Base-by-base conservation (phyloP, 2,329 filamentous ascomycete genomes). In the Arthrobotrys sinensis region DNA sequence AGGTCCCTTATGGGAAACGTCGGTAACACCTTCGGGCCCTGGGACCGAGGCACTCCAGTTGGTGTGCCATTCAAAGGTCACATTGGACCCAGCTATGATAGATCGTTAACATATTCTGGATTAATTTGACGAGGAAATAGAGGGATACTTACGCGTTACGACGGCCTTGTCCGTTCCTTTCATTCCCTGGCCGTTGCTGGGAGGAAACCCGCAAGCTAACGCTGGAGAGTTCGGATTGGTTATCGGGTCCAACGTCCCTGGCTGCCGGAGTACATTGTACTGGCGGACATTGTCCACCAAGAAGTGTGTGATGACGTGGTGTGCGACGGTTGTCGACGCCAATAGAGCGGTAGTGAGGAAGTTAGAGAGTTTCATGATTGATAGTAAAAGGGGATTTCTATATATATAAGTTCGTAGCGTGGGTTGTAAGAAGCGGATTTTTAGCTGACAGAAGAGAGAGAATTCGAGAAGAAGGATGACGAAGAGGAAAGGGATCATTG, bases 31-130 rank as follows among this genome's bases (percentile, higher is more conserved):
- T 8, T 73, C 67, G 12, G 75, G 75, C 19, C 67, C 63, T 4
- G 64, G 38, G 21, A 69, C 45, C 7, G 57, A 57, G 16, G 5
- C 60, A 28, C 46, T 55, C 73, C 73, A 77, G n/a, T 77, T 71
- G 19, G 43, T 65, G 50, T 71, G 69, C 75, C 75, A 79, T 46
- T 73, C 69, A n/a, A 79, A 79, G 10, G 67, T 79, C 7, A 79
- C 12, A 0, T 57, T 79, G 12, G 67, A 73, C 1, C 69, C 64
- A 19, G 75, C 75, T 79, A 16, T 46, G n/a, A 32, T 16, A 19
- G 16, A 32, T 52, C 43, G 36, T 70, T 43, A 76, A 55, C 24
- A 24, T 34, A 6, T 19, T n/a, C 21, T 53, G 12, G 48, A 6
- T 32, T n/a, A 1, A 32, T 36, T 45, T 53, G 10, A 36, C 34